Evolutionary conservation across 148 eudicot genomes (phyloP), one percentile per base, ranked within the genome.

Genomic region (Gaultheria prostrata): DNA sequence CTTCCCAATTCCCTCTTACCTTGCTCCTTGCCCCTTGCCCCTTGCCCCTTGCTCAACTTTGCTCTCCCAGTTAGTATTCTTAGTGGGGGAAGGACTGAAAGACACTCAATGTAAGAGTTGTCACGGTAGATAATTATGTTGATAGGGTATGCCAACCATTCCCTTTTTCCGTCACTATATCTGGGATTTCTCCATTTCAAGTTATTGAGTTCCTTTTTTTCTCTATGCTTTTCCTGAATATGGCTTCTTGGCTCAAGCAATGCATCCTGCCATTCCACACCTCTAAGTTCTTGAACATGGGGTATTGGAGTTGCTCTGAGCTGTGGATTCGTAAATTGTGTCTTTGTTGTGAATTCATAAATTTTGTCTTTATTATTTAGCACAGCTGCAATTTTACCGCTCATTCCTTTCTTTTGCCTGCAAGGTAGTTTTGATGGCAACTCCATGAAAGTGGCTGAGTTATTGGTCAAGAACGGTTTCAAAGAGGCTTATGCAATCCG

Each of bases 351-450:
- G 43, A 6, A 39, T 39, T 39, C 43, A 39, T 39, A 39, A 39
- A 39, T 54, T 32, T 9, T 54, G 21, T 17, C 14, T 30, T 28
- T 13, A 59, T 59, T 6, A 7, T 28, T 46, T 35, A 26, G 67
- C 26, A 17, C 17, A 17, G 3, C 48, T 65, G 43, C 35, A 45
- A 49, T 50, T 49, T 69, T 13, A 49, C 20, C 32, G 8, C 77
- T 85, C n/a, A 61, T 63, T 65, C 56, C 57, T 70, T 45, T 48
- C 56, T 87, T 88, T 87, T 88, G 85, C 54, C 86, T 89, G 97
- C 83, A 93, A 94, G 98, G 97, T 93, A 94, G 99, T 92, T 93
- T 94, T 89, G 99, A 93, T 92, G 99, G 94, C 83, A 92, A 93
- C 86, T 94, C 99, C 74, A 86, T 97, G 85, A 88, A 91, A 90